Conservation (phyloP, 2,329 filamentous ascomycete genomes). For the Chaetomium olivaceum region DNA sequence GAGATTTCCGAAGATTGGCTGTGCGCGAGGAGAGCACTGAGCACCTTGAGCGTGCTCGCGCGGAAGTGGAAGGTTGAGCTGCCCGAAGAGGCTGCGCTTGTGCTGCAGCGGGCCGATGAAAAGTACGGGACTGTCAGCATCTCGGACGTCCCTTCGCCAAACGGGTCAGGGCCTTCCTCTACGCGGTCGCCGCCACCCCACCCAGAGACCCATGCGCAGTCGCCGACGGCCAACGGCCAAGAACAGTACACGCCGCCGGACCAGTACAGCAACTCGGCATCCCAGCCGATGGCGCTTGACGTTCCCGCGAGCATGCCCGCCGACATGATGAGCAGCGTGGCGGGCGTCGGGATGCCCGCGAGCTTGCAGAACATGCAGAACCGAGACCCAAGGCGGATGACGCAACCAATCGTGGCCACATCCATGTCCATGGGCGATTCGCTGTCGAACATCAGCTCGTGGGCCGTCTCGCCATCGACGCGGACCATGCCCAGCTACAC, state of each 20-base stretch:
- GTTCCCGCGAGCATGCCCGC: conserved; percentile 34
- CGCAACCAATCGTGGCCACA: conserved; percentile 22
- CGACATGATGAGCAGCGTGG: conserved; percentile 34
- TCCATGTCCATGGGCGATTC: conserved; percentile 32
- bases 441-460: conserved; percentile 27
- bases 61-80: conserved; percentile 88
- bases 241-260: conserved; percentile 42
- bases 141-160: conserved; percentile 61
- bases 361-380: conserved; percentile 30
- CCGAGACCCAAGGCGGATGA: conserved; percentile 21
- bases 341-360: conserved; percentile 30
- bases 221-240: conserved; percentile 28
- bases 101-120: conserved; percentile 75
- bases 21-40: conserved; percentile 79
- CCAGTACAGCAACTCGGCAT: conserved; percentile 38
- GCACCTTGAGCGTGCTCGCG: conserved; percentile 80
- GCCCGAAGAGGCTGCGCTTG: conserved; percentile 75
- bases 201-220: conserved; percentile 28
- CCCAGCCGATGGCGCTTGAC: conserved; percentile 34
- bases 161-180: conserved; percentile 30
- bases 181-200: conserved; percentile 28
- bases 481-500: conserved; percentile 28
- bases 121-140: conserved; percentile 74
- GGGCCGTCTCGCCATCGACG: conserved; percentile 27
- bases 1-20: conserved; percentile 96